Evolutionary conservation across 768 basidiomycete genomes (phyloP).

Genomic region (Galerina sulciceps): DNA sequence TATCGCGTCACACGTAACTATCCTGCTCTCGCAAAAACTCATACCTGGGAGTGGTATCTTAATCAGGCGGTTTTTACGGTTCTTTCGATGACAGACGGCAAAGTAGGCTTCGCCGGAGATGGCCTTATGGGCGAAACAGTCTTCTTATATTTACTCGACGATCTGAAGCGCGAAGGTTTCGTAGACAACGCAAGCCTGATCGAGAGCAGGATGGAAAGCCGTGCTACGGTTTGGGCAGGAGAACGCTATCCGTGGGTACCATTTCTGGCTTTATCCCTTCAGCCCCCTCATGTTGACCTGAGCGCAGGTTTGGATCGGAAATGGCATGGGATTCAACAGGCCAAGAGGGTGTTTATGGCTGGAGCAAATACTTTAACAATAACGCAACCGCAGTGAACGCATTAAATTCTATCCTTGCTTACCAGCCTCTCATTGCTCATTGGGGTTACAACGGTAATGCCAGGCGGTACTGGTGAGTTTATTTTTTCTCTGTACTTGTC

Average conservation of each 20-base stretch:
- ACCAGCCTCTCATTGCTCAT: conserved; percentile 60
- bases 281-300: background rate
- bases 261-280: background rate
- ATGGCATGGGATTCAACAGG: conserved; percentile 65
- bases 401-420: conserved; percentile 59
- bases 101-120: conserved; percentile 47
- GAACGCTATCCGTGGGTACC: conserved; percentile 53
- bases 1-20: conserved; percentile 65
- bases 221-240: conserved; percentile 48
- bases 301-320: conserved; percentile 56
- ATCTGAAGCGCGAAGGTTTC: conserved; percentile 55
- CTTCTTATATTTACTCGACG: conserved; percentile 47
- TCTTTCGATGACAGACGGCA: conserved; percentile 45
- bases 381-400: conserved; percentile 52
- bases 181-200: conserved; percentile 50
- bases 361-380: conserved; percentile 59
- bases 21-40: conserved; percentile 47
- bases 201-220: conserved; percentile 48
- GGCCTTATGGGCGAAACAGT: conserved; percentile 66
- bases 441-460: conserved; percentile 69
- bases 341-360: conserved; percentile 60
- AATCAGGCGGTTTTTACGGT: conserved; percentile 57
- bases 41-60: conserved; percentile 62
- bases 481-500: background rate
- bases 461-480: conserved; percentile 53